Percentiles rank a stretch among this genome's conserved stretches.
These are phyloP conservation scores for Aspergillus neotritici DNA, from an alignment of 2,329 filamentous ascomycete species.

Conservation along the genomic window DNA sequence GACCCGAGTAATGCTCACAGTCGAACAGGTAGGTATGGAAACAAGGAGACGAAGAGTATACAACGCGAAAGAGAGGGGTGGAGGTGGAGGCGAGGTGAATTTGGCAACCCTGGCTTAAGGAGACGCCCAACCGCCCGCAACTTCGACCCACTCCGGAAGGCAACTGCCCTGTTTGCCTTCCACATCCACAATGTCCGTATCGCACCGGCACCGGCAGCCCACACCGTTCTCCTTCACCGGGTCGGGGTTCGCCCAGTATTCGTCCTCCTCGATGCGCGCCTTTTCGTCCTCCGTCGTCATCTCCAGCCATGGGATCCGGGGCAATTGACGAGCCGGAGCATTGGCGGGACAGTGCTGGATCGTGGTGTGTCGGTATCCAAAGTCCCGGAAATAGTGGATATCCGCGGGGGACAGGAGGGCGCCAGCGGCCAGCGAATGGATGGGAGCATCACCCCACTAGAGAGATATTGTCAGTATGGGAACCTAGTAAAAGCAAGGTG, in stretches of 20 bases:
- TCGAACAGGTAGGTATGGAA: slow-evolving; percentile 28
- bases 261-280: slow-evolving; percentile 82
- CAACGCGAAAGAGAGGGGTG: slow-evolving; percentile 20
- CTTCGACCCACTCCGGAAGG: slow-evolving; percentile 92
- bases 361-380: slow-evolving; percentile 96
- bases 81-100: background rate
- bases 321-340: slow-evolving; percentile 79
- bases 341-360: slow-evolving; percentile 98
- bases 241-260: slow-evolving; percentile 90
- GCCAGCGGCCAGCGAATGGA: slow-evolving; percentile 93
- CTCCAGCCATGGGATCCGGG: slow-evolving; percentile 74
- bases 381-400: slow-evolving; percentile 98
- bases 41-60: slow-evolving; percentile 25
- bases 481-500: background rate
- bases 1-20: slow-evolving; percentile 30
- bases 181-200: slow-evolving; percentile 95
- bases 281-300: slow-evolving; percentile 74
- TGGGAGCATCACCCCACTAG: slow-evolving; percentile 96
- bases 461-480: slow-evolving; percentile 25
- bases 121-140: slow-evolving; percentile 85
- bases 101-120: slow-evolving; percentile 38
- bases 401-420: slow-evolving; percentile 74
- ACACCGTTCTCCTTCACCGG: slow-evolving; percentile 90
- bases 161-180: slow-evolving; percentile 97
- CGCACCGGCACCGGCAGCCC: slow-evolving; percentile 91